A percentile compares a stretch with the other conserved stretches of the same genome.
phyloP scores from a whole-genome alignment of 1,139 yeast genomes.

The Saccharomycopsis hybrid region DNA sequence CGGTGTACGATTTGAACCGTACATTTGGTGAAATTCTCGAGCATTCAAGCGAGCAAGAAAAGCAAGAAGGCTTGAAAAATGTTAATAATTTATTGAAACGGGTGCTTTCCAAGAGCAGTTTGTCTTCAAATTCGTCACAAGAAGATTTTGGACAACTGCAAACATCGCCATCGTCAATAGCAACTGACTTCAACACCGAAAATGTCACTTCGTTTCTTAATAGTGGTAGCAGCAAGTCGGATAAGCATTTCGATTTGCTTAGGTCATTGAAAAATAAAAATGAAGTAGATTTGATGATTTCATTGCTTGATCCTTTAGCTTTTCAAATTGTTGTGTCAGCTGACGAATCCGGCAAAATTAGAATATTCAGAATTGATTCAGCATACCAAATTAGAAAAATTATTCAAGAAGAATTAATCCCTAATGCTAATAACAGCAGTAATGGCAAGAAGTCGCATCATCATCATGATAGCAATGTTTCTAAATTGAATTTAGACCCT shows the following conservation, averaged over 20 bases:
- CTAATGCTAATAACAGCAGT: constrained; percentile 21
- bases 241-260: constrained; percentile 11
- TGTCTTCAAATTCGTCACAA: constrained; percentile 3
- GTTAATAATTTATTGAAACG: constrained; percentile 1
- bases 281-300: constrained; percentile 18
- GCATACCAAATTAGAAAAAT: constrained; percentile 40
- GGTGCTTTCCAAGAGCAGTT: constrained; percentile 1
- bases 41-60: constrained; percentile 31
- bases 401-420: constrained; percentile 25
- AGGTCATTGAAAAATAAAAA: neutral
- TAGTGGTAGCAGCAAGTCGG: too few species aligned
- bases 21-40: constrained; percentile 26
- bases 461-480: neutral
- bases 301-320: constrained; percentile 26
- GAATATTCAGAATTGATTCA: constrained; percentile 76
- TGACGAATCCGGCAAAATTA: constrained; percentile 64
- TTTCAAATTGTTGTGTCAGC: constrained; percentile 56
- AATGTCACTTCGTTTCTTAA: too few species aligned
- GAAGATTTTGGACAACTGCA: too few species aligned
- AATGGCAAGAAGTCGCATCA: neutral
- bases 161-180: too few species aligned
- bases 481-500: constrained; percentile 11
- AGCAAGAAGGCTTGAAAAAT: constrained; percentile 26
- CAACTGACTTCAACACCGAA: too few species aligned
- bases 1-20: constrained; percentile 57